Conservation (phyloP, 345 rosid genomes). For the Lepidium aucheri region DNA sequence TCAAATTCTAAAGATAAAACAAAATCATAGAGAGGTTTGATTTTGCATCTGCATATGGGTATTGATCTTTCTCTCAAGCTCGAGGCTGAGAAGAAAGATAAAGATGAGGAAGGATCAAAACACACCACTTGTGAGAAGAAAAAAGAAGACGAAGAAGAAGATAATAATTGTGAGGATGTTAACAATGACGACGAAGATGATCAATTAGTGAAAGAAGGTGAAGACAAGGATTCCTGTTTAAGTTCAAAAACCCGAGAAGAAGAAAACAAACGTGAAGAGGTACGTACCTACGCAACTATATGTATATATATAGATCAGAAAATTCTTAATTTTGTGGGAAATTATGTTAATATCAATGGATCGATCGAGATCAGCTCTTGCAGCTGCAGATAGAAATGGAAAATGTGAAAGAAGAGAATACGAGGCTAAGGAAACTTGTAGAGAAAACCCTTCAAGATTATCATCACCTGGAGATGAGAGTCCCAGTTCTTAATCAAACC, state of each 20-base stretch:
- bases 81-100: not conserved
- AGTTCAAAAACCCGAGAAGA: conserved; percentile 9
- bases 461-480: conserved; percentile 28
- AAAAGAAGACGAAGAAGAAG: too few relatives aligned
- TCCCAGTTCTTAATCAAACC: conserved; percentile 14
- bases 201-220: not conserved
- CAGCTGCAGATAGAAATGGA: conserved; percentile 26
- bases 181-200: conserved; percentile 6
- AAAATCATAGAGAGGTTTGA: not conserved
- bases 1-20: conserved; percentile 4
- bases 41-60: conserved; percentile 12
- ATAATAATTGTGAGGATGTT: not conserved
- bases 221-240: conserved; percentile 3
- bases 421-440: conserved; percentile 23
- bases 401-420: conserved; percentile 29
- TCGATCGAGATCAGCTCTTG: conserved; percentile 20
- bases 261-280: conserved; percentile 28
- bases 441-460: conserved; percentile 28
- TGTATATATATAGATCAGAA: too few relatives aligned
- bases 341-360: conserved; percentile 1
- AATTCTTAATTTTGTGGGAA: not conserved
- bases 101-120: conserved; percentile 14
- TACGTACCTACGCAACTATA: not conserved
- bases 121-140: conserved; percentile 1
- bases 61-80: conserved; percentile 24